phyloP scores from a whole-genome alignment of 148 eudicot species.

The Oxyria digyna region DNA sequence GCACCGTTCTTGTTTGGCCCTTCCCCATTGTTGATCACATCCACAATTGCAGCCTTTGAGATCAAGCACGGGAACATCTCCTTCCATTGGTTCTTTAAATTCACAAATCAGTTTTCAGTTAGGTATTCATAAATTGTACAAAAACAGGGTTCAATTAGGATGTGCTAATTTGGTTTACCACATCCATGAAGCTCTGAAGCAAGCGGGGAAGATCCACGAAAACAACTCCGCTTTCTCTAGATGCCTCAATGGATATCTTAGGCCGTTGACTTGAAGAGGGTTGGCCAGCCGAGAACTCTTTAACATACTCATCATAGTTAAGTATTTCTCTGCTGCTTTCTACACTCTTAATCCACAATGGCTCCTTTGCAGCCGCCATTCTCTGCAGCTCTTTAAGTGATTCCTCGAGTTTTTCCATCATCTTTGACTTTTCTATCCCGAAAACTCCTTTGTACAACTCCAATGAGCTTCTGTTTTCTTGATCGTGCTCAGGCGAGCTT shows the following conservation, averaged over 20 bases:
- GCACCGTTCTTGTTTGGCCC: conserved; percentile 60
- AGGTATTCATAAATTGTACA: too few species aligned
- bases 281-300: conserved; percentile 31
- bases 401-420: conserved; percentile 36
- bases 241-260: conserved; percentile 70
- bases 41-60: conserved; percentile 74
- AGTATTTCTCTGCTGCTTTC: conserved; percentile 24
- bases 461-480: conserved; percentile 43
- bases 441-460: conserved; percentile 54
- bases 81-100: conserved; percentile 71
- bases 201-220: conserved; percentile 74
- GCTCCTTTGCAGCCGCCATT: conserved; percentile 74
- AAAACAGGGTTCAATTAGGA: background rate
- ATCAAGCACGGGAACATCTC: conserved; percentile 85
- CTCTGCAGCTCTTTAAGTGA: conserved; percentile 45
- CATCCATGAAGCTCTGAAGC: conserved; percentile 77
- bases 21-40: conserved; percentile 61
- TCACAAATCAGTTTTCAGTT: background rate
- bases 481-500: conserved; percentile 39
- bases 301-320: conserved; percentile 70
- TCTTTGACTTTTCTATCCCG: conserved; percentile 59
- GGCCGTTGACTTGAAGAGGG: conserved; percentile 15
- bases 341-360: conserved; percentile 70
- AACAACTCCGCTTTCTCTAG: conserved; percentile 62
- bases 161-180: conserved; percentile 32